Percentiles rank a stretch among this genome's conserved stretches.
Conservation (phyloP, 306 rosid species). For the Prunus mira region DNA sequence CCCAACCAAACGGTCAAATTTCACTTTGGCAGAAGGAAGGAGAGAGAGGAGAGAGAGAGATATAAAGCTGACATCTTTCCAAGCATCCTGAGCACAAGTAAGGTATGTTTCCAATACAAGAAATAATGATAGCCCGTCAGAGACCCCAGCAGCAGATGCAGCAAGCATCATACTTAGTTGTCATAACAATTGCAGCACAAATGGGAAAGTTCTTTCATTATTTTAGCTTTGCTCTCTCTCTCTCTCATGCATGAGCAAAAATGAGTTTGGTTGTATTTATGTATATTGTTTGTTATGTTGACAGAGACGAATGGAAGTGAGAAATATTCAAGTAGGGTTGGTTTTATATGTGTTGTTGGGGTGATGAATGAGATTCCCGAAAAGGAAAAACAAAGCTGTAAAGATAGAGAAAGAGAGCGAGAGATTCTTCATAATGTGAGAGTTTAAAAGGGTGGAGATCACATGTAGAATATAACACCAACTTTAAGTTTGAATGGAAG, state of each 20-base stretch:
- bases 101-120: constrained; percentile 81
- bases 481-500: constrained; percentile 45
- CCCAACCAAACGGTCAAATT: constrained; percentile 47
- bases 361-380: constrained; percentile 77
- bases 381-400: constrained; percentile 28
- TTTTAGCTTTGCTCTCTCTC: not conserved
- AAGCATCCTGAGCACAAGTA: constrained; percentile 49
- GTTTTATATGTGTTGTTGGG: constrained; percentile 51
- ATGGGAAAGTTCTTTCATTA: constrained; percentile 14
- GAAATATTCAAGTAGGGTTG: constrained; percentile 66
- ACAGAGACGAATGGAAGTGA: constrained; percentile 42
- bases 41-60: constrained; percentile 13
- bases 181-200: not conserved
- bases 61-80: constrained; percentile 39
- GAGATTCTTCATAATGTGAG: constrained; percentile 44
- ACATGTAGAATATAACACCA: constrained; percentile 47
- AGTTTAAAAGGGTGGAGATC: constrained; percentile 42
- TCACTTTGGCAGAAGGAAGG: not conserved
- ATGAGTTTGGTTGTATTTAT: not conserved
- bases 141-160: constrained; percentile 18
- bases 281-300: constrained; percentile 23
- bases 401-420: constrained; percentile 4
- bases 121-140: constrained; percentile 50
- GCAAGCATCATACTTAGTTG: constrained; percentile 16
- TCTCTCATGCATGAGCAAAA: not conserved